Conservation (phyloP, 208 protist genomes). For the Zelonia costaricensis region DNA sequence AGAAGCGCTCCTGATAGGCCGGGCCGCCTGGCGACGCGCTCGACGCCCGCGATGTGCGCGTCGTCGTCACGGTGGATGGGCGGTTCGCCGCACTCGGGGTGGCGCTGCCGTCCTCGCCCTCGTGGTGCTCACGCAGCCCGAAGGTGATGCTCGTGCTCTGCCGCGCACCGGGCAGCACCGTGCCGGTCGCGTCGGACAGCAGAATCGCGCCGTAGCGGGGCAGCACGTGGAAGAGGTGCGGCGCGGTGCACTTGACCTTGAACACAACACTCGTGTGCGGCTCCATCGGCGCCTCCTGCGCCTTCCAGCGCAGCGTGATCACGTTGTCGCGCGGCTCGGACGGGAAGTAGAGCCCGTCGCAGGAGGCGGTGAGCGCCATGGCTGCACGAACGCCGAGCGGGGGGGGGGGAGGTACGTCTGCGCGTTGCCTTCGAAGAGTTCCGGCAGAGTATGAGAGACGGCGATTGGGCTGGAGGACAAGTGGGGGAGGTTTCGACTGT, state of each 20-base stretch:
- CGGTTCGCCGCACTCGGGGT: neutral
- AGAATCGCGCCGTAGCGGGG: conserved; percentile 76
- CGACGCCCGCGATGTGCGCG: conserved; percentile 3
- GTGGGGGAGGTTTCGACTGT: too few relatives aligned
- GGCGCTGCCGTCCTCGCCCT: conserved; percentile 1
- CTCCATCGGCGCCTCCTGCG: conserved; percentile 8
- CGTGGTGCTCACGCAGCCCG: conserved; percentile 35
- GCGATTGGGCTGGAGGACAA: too few relatives aligned
- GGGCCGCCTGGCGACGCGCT: conserved; percentile 15
- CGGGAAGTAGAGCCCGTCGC: conserved; percentile 73
- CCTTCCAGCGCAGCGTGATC: conserved; percentile 47
- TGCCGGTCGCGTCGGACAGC: conserved; percentile 40
- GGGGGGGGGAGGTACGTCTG: neutral
- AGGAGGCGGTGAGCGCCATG: conserved; percentile 64
- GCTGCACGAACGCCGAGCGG: neutral
- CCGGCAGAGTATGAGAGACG: too few relatives aligned
- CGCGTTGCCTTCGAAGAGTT: too few relatives aligned
- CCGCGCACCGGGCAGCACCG: conserved; percentile 1
- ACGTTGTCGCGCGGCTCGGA: conserved; percentile 60
- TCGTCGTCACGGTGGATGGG: neutral
- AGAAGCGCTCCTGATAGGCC: conserved; percentile 61
- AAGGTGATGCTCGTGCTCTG: conserved; percentile 34
- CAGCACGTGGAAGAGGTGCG: conserved; percentile 72
- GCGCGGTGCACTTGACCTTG: conserved; percentile 83
- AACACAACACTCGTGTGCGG: conserved; percentile 62